Evolutionary conservation across 1,284 basidiomycete genomes (phyloP), one percentile per base, ranked within the genome.

Genomic region (Cutaneotrichosporon sp.): DNA sequence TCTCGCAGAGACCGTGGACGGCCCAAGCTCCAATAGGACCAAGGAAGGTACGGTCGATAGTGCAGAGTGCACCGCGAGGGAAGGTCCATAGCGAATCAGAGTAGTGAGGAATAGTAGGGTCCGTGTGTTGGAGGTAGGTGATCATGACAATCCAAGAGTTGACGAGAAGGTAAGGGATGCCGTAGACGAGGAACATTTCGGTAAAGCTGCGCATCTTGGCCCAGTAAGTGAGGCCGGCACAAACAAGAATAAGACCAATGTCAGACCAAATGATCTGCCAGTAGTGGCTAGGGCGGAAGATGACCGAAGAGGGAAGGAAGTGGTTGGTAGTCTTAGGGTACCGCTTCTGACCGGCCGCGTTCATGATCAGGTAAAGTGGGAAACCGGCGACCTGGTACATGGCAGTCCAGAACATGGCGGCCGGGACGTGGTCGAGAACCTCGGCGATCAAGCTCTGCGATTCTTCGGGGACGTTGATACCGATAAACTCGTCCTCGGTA

Each of bases 71-170:
- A 69, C 96, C 96, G 72, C 96, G 92, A 57, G 90, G 85, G 86
- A 98, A 99, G 51, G 89, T 97, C 85, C 95, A 97, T 73, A 90
- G 88, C 50, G 88, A 81, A 30, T 89, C 88, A 70, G 91, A 90
- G 86, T 98, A 98, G 83, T 98, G 96, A 5, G 62, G 62, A 36
- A 98, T 85, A 51, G 90, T 79, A 22, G 94, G 92, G 83, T 98
- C 96, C 73, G 96, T 97, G 85, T 98, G 97, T 83, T 98, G 97
- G 66, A 98, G 86, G 89, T 92, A 95, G 34, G 92, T 94, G 83
- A 95, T 93, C 71, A 91, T 77, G 65, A 96, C 90, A 60, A 96
- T 85, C 91, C 91, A 94, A 84, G 86, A 81, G 83, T 87, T 86
- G 76, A 83, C 91, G 87, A 89, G 93, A 68, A 99, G 85, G 85